Conservation (phyloP, 176 grass and related monocot genomes). For the Zoysia pacifica region DNA sequence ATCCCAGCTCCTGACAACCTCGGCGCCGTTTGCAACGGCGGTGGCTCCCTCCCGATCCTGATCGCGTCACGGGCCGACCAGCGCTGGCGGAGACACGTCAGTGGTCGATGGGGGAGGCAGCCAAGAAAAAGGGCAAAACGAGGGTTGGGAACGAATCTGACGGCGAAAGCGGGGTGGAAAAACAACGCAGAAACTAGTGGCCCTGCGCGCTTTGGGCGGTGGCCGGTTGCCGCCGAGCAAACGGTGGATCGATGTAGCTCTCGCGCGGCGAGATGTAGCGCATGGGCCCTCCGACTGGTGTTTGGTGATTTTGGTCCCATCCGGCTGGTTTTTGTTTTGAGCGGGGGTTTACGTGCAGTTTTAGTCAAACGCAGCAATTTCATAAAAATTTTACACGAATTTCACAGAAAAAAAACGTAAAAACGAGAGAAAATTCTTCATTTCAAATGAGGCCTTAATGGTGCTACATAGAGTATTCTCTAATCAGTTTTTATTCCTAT, state of each 20-base stretch:
- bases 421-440: too few species aligned
- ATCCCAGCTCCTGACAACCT: neutral
- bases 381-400: too few species aligned
- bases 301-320: neutral
- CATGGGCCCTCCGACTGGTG: neutral
- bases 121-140: neutral
- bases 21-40: neutral
- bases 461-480: too few species aligned
- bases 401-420: too few species aligned
- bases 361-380: too few species aligned
- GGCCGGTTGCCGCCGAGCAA: neutral
- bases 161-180: neutral
- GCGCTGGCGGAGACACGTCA: slow-evolving; percentile 23
- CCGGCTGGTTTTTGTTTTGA: neutral
- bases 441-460: too few species aligned
- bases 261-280: neutral
- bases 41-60: slow-evolving; percentile 3
- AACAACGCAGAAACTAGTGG: slow-evolving; percentile 10
- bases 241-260: neutral
- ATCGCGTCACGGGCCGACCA: neutral
- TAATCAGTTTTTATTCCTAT: too few species aligned
- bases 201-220: neutral
- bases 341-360: too few species aligned
- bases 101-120: neutral
- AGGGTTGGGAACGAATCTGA: neutral